These are phyloP conservation scores for Eurotiales sp. DNA, from an alignment of 2,329 filamentous ascomycete species.

Conservation along the genomic window DNA sequence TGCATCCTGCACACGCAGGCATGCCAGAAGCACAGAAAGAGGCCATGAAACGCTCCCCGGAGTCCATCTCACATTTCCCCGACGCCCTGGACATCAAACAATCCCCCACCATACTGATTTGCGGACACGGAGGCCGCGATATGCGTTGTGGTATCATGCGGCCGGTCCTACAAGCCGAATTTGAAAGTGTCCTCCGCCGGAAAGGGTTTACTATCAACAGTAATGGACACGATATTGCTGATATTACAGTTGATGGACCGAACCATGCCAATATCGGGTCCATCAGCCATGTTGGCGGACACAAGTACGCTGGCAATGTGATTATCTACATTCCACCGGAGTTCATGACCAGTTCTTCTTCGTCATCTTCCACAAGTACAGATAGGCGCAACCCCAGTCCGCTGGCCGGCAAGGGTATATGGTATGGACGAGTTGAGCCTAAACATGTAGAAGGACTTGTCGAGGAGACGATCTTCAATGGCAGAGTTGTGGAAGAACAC, in stretches of 20 bases:
- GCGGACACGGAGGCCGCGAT: slow-evolving; percentile 81
- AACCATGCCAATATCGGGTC: slow-evolving; percentile 38
- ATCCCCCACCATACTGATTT: slow-evolving; percentile 66
- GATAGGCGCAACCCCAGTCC: slow-evolving; percentile 19
- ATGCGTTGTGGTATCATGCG: slow-evolving; percentile 76
- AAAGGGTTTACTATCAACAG: slow-evolving; percentile 27
- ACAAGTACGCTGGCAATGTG: slow-evolving; percentile 93
- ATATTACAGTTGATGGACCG: slow-evolving; percentile 23
- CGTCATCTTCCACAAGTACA: background rate
- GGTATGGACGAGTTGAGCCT: slow-evolving; percentile 78
- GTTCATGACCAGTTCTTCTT: slow-evolving; percentile 21
- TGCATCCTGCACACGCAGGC: slow-evolving; percentile 31
- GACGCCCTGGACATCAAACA: slow-evolving; percentile 62
- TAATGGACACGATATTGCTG: slow-evolving; percentile 12
- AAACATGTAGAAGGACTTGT: slow-evolving; percentile 89
- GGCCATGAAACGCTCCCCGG: slow-evolving; percentile 46
- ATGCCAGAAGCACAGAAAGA: slow-evolving; percentile 22
- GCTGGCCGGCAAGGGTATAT: slow-evolving; percentile 57
- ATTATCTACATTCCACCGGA: slow-evolving; percentile 66
- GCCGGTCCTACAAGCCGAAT: slow-evolving; percentile 67
- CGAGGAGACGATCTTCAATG: slow-evolving; percentile 78
- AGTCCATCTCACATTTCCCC: slow-evolving; percentile 48
- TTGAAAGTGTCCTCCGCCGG: slow-evolving; percentile 46
- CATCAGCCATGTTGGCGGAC: slow-evolving; percentile 84
- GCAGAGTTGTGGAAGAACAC: slow-evolving; percentile 79